These are phyloP conservation scores for Articulospora tetracladia DNA, from an alignment of 495 filamentous ascomycete genomes.

Conservation along the genomic window DNA sequence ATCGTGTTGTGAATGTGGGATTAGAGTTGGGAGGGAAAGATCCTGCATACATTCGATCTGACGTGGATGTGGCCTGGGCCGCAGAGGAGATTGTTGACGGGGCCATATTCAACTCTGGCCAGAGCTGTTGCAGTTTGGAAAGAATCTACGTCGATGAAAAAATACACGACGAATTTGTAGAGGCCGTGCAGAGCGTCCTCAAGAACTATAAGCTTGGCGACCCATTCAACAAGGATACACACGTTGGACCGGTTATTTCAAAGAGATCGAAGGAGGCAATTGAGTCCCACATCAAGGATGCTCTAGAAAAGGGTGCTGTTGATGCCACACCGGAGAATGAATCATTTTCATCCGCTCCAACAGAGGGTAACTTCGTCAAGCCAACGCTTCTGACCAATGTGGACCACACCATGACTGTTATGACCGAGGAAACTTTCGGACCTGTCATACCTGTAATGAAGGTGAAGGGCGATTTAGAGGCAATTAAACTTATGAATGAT, in stretches of 20 bases:
- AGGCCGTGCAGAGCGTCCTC: conserved; percentile 73
- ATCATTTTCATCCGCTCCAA: conserved; percentile 63
- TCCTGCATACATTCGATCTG: conserved; percentile 80
- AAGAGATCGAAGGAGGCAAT: conserved; percentile 71
- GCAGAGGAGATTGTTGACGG: conserved; percentile 92
- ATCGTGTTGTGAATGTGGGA: conserved; percentile 76
- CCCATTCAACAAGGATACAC: conserved; percentile 71
- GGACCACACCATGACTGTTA: conserved; percentile 80
- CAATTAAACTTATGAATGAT: conserved; percentile 87
- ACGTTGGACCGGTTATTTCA: conserved; percentile 87
- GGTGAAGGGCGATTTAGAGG: conserved; percentile 78
- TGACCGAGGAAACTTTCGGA: conserved; percentile 96
- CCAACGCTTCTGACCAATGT: conserved; percentile 82
- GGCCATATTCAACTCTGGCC: conserved; percentile 93
- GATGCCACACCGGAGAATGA: conserved; percentile 79
- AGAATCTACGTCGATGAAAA: conserved; percentile 86
- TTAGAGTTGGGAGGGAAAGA: conserved; percentile 93
- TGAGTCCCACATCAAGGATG: conserved; percentile 75
- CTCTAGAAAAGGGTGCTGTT: conserved; percentile 75
- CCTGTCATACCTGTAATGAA: conserved; percentile 94
- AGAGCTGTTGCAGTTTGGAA: conserved; percentile 93
- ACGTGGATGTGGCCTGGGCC: conserved; percentile 85
- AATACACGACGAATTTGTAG: conserved; percentile 77
- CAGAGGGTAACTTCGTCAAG: conserved; percentile 78
- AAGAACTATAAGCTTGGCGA: conserved; percentile 86